Evolutionary conservation across 768 basidiomycete genomes (phyloP), one percentile per base, ranked within the genome.

Genomic region (Pisolithus albus): DNA sequence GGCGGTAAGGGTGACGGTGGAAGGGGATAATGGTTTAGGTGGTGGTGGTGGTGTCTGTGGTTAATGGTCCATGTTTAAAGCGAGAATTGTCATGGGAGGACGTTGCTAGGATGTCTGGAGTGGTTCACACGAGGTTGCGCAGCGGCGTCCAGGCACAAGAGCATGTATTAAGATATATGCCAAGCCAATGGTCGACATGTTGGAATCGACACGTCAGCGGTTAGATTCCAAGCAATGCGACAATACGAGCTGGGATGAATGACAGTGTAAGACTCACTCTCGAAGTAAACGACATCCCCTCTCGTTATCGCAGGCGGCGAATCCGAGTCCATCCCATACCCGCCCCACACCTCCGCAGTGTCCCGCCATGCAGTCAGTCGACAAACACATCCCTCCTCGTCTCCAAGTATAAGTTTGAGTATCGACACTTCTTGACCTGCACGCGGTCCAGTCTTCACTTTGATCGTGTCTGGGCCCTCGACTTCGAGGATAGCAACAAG

Each of bases 291-390:
- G 15, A 91, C 70, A 61, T 91, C 89, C 1, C 89, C 89, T 45
- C 85, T 73, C 60, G 83, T 86, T 2, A 80, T 16, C 24, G 43
- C 43, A 11, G 24, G 43, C 15, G 43, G 43, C 15, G 43, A 65
- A 16, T 67, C 75, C 10, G 70, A 63, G 3, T 64, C 65, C 7
- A 71, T 65, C 9, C 72, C 70, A 36, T 65, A 52, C 21, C 73
- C 73, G 26, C 83, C 85, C 88, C 88, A 90, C 0, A 66, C 64
- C 41, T 89, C 84, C 10, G 89, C 89, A 4, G 78, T 70, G 43
- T 89, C 83, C 50, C 88, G 72, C 89, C 89, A 92, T 11, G 83
- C 88, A 4, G 84, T 85, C 16, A 91, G 64, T 66, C 83, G 88
- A 59, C 80, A 80, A 7, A 90, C 75, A 1, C 67, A 74, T 1